These are phyloP conservation scores for Ceratocystis smalleyi DNA, from an alignment of 2,329 filamentous ascomycete species.

Conservation along the genomic window DNA sequence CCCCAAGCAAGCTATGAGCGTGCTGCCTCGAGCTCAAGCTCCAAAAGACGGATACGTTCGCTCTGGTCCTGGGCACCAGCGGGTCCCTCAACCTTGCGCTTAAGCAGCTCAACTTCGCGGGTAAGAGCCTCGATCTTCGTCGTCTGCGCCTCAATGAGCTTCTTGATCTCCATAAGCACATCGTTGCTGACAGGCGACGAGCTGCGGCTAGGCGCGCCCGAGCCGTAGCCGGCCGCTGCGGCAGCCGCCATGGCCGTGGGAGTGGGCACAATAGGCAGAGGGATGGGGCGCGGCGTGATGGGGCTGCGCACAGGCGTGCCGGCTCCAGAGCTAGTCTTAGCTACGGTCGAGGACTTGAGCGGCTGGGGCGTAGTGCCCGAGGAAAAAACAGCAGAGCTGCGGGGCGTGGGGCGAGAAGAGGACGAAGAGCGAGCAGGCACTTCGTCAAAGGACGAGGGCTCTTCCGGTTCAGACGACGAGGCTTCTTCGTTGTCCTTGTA, in stretches of 20 bases:
- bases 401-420: conserved; percentile 13
- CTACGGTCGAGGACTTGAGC: conserved; percentile 16
- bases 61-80: conserved; percentile 43
- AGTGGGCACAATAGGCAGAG: conserved; percentile 22
- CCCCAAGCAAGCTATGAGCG: conserved; percentile 32
- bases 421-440: conserved; percentile 44
- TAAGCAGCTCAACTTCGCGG: conserved; percentile 62
- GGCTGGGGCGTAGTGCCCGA: conserved; percentile 16
- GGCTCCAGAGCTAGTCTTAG: conserved; percentile 19
- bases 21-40: conserved; percentile 50
- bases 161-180: conserved; percentile 63
- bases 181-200: conserved; percentile 34
- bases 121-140: conserved; percentile 57
- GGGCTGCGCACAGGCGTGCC: conserved; percentile 22
- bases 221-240: conserved; percentile 18
- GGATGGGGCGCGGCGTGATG: conserved; percentile 21
- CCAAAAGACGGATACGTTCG: conserved; percentile 51
- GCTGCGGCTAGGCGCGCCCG: conserved; percentile 11
- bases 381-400: conserved; percentile 14
- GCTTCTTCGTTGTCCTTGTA: conserved; percentile 60
- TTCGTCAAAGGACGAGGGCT: conserved; percentile 74
- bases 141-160: conserved; percentile 61
- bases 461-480: conserved; percentile 38
- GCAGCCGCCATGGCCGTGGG: conserved; percentile 22
- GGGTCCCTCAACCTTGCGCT: conserved; percentile 50